Evolutionary conservation across 352 stramenopile genomes (phyloP).

Genomic region (Albugo laibachii): DNA sequence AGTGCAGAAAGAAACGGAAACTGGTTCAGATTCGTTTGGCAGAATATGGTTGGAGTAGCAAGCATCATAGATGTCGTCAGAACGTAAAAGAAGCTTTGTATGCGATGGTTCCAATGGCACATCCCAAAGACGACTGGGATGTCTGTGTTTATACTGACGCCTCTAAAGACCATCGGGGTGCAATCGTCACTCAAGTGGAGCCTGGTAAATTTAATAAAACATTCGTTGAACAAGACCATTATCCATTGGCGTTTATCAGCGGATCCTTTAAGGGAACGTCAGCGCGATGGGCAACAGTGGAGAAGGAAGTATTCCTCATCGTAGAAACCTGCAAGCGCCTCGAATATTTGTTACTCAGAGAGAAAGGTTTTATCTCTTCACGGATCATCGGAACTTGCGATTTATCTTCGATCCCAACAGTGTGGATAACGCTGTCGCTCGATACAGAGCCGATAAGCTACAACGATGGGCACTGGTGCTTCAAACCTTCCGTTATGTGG

Average conservation of each 20-base stretch:
- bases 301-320: slow-evolving; percentile 11
- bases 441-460: slow-evolving; percentile 13
- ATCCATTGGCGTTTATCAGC: slow-evolving; percentile 10
- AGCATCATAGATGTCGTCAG: slow-evolving; percentile 1
- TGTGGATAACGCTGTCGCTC: background rate
- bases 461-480: slow-evolving; percentile 9
- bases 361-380: slow-evolving; percentile 9
- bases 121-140: slow-evolving; percentile 1
- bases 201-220: background rate
- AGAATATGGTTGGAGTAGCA: slow-evolving; percentile 1
- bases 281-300: slow-evolving; percentile 6
- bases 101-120: slow-evolving; percentile 6
- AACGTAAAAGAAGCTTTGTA: slow-evolving; percentile 1
- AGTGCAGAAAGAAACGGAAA: slow-evolving; percentile 6
- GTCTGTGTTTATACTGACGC: slow-evolving; percentile 12
- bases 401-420: slow-evolving; percentile 10
- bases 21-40: slow-evolving; percentile 1
- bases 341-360: slow-evolving; percentile 7
- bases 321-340: slow-evolving; percentile 9
- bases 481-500: slow-evolving; percentile 6
- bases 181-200: slow-evolving; percentile 4
- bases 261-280: slow-evolving; percentile 4
- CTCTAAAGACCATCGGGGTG: slow-evolving; percentile 8
- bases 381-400: slow-evolving; percentile 9
- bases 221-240: slow-evolving; percentile 7